Evolutionary conservation across 2,329 filamentous ascomycete species (phyloP).

Genomic region (Xylariales sp.): DNA sequence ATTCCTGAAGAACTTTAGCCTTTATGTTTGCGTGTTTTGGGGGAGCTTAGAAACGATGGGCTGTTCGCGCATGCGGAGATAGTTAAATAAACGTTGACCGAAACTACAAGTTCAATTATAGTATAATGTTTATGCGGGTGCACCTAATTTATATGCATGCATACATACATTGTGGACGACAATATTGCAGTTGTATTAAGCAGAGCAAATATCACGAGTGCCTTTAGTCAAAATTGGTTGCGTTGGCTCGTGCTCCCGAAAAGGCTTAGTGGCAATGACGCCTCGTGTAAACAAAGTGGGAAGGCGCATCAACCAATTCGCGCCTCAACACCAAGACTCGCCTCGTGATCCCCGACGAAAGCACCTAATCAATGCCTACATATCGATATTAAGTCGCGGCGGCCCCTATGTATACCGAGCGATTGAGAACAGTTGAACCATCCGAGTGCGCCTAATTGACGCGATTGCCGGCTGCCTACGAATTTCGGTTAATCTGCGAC

Average conservation of each 20-base stretch:
- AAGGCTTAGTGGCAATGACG: background rate
- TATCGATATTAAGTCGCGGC: slow-evolving; percentile 1
- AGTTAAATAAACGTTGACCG: no score
- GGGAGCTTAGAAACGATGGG: background rate
- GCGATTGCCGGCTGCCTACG: slow-evolving; percentile 15
- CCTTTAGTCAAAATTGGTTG: no score
- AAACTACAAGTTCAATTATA: no score
- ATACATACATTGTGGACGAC: no score
- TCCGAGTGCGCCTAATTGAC: slow-evolving; percentile 11
- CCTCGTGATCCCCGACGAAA: slow-evolving; percentile 1
- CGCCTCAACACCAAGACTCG: slow-evolving; percentile 6
- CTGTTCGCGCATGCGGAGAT: no score
- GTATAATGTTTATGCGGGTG: no score
- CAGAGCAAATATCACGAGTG: no score
- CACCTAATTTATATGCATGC: no score
- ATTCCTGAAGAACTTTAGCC: no score
- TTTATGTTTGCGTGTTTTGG: background rate
- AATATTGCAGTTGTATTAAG: no score
- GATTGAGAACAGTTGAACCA: background rate
- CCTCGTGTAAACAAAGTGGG: background rate
- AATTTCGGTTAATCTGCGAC: slow-evolving; percentile 1
- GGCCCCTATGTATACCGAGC: background rate
- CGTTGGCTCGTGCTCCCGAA: no score
- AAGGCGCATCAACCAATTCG: slow-evolving; percentile 7
- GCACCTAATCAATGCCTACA: no score